Percentiles rank a stretch among this genome's conserved stretches.
phyloP scores from a whole-genome alignment of 805 yeast species.

The Cyberlindnera veronae region DNA sequence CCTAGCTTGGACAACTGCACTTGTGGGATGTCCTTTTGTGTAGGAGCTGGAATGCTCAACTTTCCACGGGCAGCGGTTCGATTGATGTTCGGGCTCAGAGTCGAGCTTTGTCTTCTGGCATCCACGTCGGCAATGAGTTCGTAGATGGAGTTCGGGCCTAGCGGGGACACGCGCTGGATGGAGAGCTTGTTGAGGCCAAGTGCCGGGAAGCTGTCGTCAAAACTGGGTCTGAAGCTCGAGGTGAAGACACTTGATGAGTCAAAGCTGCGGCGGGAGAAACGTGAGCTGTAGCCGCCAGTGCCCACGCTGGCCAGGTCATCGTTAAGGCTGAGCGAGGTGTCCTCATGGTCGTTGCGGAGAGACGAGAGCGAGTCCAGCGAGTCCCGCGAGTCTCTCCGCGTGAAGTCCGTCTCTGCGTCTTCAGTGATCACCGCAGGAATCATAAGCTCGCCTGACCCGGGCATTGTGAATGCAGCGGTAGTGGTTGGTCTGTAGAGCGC shows the following conservation, averaged over 20 bases:
- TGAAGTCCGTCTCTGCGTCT: slow-evolving; percentile 7
- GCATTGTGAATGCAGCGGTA: too few species aligned
- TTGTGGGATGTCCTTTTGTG: slow-evolving; percentile 80
- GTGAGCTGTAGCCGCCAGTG: slow-evolving; percentile 16
- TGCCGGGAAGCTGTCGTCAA: slow-evolving; percentile 35
- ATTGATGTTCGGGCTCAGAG: slow-evolving; percentile 27
- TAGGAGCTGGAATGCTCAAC: slow-evolving; percentile 59
- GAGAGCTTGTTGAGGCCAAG: slow-evolving; percentile 40
- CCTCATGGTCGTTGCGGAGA: slow-evolving; percentile 14
- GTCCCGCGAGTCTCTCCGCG: slow-evolving; percentile 9
- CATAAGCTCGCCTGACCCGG: neutral
- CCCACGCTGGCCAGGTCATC: slow-evolving; percentile 32
- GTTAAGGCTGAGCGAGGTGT: slow-evolving; percentile 27
- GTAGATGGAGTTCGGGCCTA: slow-evolving; percentile 74
- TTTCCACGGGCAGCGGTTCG: slow-evolving; percentile 33
- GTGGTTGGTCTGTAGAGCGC: too few species aligned
- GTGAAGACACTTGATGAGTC: slow-evolving; percentile 30
- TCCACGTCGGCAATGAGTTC: slow-evolving; percentile 68
- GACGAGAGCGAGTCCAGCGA: slow-evolving; percentile 14
- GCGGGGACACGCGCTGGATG: slow-evolving; percentile 43
- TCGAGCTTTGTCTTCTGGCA: slow-evolving; percentile 30
- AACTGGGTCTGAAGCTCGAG: slow-evolving; percentile 29
- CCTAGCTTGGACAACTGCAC: slow-evolving; percentile 57
- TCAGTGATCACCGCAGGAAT: slow-evolving; percentile 9
- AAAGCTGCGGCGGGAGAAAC: slow-evolving; percentile 27